These are phyloP conservation scores for Coprinopsis marcescibilis DNA, from an alignment of 768 basidiomycete species.

Conservation along the genomic window DNA sequence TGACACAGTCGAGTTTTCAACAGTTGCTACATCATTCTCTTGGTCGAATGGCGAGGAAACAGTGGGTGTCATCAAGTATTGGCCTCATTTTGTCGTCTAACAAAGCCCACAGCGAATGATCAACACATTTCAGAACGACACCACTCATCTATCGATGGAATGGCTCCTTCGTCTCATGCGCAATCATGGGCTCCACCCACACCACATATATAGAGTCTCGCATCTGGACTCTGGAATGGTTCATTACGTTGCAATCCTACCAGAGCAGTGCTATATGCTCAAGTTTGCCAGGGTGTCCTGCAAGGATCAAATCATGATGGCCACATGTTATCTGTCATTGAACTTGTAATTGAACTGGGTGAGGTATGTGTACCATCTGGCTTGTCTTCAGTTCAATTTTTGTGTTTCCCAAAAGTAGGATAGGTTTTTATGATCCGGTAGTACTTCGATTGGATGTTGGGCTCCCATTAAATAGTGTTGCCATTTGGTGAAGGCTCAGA, in stretches of 20 bases:
- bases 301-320: too few species aligned
- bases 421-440: too few species aligned
- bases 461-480: too few species aligned
- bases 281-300: too few species aligned
- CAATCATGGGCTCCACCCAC: conserved; percentile 16
- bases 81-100: neutral
- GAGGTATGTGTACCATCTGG: too few species aligned
- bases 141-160: conserved; percentile 20
- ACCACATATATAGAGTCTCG: conserved; percentile 19
- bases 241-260: neutral
- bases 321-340: too few species aligned
- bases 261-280: neutral
- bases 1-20: neutral
- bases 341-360: too few species aligned
- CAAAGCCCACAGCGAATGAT: conserved; percentile 14
- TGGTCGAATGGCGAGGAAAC: neutral
- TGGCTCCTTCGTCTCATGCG: conserved; percentile 23
- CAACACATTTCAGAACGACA: conserved; percentile 25
- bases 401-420: too few species aligned
- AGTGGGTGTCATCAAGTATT: neutral
- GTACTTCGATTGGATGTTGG: too few species aligned
- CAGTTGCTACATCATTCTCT: neutral
- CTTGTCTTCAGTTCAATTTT: too few species aligned
- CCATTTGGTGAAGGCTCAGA: too few species aligned
- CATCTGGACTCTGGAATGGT: neutral